Evolutionary conservation across 2,329 filamentous ascomycete species (phyloP).

Genomic region (Pleoardoris graminearum): DNA sequence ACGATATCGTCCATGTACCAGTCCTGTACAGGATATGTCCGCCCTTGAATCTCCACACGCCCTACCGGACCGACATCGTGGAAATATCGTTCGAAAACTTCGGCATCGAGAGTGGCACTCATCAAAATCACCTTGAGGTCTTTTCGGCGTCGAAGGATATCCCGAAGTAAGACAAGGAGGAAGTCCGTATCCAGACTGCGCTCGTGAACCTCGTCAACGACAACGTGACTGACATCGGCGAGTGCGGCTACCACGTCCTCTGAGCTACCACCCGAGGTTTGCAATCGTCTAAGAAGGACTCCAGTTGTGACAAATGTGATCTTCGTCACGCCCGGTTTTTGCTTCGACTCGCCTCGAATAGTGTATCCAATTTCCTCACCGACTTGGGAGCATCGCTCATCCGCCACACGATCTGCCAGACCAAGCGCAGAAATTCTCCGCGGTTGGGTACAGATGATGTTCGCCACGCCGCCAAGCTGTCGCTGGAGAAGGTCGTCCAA

Average conservation of each 20-base stretch:
- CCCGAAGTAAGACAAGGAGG: conserved; percentile 80
- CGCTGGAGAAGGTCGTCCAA: conserved; percentile 84
- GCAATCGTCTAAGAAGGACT: conserved; percentile 86
- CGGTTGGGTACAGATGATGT: conserved; percentile 95
- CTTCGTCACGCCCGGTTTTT: conserved; percentile 70
- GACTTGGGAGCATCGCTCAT: conserved; percentile 80
- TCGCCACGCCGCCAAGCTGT: conserved; percentile 74
- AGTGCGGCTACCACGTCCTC: conserved; percentile 81
- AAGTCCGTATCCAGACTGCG: conserved; percentile 95
- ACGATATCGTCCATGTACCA: conserved; percentile 89
- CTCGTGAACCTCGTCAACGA: conserved; percentile 97
- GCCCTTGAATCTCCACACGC: conserved; percentile 80
- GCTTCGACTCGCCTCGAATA: conserved; percentile 86
- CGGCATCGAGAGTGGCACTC: conserved; percentile 92
- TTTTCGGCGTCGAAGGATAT: conserved; percentile 73
- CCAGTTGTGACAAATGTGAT: conserved; percentile 97
- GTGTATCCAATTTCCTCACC: conserved; percentile 90
- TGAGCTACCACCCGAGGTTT: conserved; percentile 79
- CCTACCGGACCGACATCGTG: conserved; percentile 71
- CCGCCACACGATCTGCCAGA: conserved; percentile 89
- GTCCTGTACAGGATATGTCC: conserved; percentile 88
- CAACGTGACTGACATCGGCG: conserved; percentile 88
- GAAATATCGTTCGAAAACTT: conserved; percentile 85
- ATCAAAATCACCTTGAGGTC: conserved; percentile 91
- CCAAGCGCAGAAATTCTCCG: conserved; percentile 92